Evolutionary conservation across 192 early-diverging fungal genomes (phyloP), one percentile per base, ranked within the genome.

Genomic region (Phycomyces blakesleeanus): DNA sequence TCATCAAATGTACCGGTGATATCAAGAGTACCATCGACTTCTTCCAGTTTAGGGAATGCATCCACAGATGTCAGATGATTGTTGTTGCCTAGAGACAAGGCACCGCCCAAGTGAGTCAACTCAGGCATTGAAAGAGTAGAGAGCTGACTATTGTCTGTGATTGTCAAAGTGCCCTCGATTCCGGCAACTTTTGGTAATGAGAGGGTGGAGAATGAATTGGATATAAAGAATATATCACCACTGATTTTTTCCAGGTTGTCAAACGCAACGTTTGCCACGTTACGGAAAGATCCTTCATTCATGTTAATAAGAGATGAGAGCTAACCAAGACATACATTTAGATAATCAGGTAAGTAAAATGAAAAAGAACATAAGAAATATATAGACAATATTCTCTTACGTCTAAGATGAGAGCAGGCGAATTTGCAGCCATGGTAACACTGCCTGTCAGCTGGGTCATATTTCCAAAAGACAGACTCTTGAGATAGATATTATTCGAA

Each of bases 11-110:
- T 74, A 42, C 87, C 87, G 38, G 71, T 72, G 29, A 87, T 67
- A 55, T 83, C 71, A 34, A 87, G 66, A 53, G 83, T 79, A 7
- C 85, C 87, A 1, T 81, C 76, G 24, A 89, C 74, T 12, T 80
- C 70, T 37, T 64, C 72, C 38, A 89, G 77, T 65, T 79, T 63
- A 25, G 78, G 77, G 70, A 89, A 87, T 4, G 76, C 73, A 59
- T 67, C 58, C 49, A 89, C 75, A 40, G 75, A 68, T 11, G 57
- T 73, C 54, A 89, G 61, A 42, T 83, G 72, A 34, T 81, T 81
- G 69, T 89, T 89, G 79, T 83, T 83, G 56, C 62, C 79, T 34
- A 89, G 78, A 59, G 83, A 73, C 47, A 89, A 74, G 37, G 85
- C 85, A 51, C 85, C 82, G 7, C 87, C 87, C 29, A 89, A 74